Conservation (phyloP, 345 rosid species). For the Camelina neglecta region DNA sequence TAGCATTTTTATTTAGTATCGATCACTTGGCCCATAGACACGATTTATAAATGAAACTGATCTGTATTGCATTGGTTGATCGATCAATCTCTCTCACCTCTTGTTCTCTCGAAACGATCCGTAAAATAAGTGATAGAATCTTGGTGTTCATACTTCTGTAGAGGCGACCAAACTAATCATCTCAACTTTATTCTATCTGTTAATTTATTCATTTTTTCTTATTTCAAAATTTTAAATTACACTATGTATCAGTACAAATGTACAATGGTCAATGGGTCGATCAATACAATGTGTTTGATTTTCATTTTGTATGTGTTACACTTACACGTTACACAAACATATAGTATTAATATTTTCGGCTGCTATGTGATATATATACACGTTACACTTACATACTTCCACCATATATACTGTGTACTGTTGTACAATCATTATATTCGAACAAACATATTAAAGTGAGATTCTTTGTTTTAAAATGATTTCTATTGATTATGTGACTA, state of each 20-base stretch:
- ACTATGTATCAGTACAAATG: not conserved
- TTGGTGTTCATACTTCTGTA: constrained; percentile 30
- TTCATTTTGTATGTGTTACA: not conserved
- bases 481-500: constrained; percentile 18
- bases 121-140: constrained; percentile 9
- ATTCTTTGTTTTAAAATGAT: constrained; percentile 6
- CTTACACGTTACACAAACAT: not conserved
- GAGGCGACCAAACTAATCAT: constrained; percentile 3
- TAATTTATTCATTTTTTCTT: not conserved
- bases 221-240: not conserved
- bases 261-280: not conserved
- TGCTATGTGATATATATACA: not conserved
- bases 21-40: constrained; percentile 1
- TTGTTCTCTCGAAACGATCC: constrained; percentile 12
- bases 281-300: not conserved
- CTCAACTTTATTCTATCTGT: not conserved
- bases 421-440: constrained; percentile 25
- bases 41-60: not conserved
- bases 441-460: constrained; percentile 12
- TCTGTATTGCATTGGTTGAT: constrained; percentile 13
- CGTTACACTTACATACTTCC: no score
- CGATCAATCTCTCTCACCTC: constrained; percentile 12
- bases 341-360: not conserved
- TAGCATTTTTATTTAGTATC: constrained; percentile 3
- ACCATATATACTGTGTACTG: constrained; percentile 2